Percentiles rank a stretch among this genome's conserved stretches.
Conservation (phyloP, 768 basidiomycete genomes). For the Boletus sp. region DNA sequence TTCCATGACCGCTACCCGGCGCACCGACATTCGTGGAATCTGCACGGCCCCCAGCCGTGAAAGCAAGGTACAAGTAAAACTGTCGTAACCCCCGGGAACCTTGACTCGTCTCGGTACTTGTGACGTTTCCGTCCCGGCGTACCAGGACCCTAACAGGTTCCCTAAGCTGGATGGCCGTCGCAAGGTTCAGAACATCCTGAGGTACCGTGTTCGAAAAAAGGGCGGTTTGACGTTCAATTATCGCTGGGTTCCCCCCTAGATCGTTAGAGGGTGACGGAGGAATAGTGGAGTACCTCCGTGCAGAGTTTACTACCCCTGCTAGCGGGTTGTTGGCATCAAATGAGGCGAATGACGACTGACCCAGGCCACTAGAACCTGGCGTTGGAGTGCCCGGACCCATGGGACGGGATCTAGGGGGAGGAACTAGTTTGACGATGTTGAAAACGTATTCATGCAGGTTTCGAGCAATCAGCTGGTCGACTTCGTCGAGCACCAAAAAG, state of each 20-base stretch:
- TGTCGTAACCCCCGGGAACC: slow-evolving; percentile 85
- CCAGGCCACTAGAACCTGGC: slow-evolving; percentile 28
- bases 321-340: slow-evolving; percentile 42
- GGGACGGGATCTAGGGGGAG: slow-evolving; percentile 76
- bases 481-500: slow-evolving; percentile 94
- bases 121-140: slow-evolving; percentile 81
- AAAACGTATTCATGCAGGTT: slow-evolving; percentile 95
- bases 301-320: slow-evolving; percentile 35
- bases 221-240: slow-evolving; percentile 82
- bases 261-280: slow-evolving; percentile 45
- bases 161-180: slow-evolving; percentile 85
- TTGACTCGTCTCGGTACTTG: slow-evolving; percentile 63
- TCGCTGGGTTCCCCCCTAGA: slow-evolving; percentile 27
- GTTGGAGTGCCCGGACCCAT: slow-evolving; percentile 35
- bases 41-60: slow-evolving; percentile 79
- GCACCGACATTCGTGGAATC: slow-evolving; percentile 44
- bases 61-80: slow-evolving; percentile 94
- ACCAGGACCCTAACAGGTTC: slow-evolving; percentile 99
- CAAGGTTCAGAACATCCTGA: slow-evolving; percentile 95
- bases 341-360: slow-evolving; percentile 43
- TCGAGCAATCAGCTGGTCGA: slow-evolving; percentile 95
- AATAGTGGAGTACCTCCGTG: slow-evolving; percentile 60
- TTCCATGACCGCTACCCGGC: slow-evolving; percentile 66
- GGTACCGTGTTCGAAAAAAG: slow-evolving; percentile 98
- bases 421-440: slow-evolving; percentile 87